phyloP scores from a whole-genome alignment of 2,329 filamentous ascomycete genomes.

The Aspergillus novofumigatus region DNA sequence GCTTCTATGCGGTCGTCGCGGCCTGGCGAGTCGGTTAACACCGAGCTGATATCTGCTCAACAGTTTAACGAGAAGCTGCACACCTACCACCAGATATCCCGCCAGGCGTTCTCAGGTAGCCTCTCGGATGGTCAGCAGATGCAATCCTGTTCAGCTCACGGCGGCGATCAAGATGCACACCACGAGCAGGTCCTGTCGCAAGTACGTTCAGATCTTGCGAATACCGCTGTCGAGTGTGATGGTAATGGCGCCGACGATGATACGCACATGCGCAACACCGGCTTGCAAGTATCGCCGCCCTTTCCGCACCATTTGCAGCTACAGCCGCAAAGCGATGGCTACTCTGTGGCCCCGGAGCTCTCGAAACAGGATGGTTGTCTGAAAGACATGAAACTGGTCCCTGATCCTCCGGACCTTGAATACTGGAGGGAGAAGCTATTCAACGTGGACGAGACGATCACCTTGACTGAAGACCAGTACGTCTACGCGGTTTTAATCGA shows the following conservation, averaged over 20 bases:
- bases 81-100: constrained; percentile 3
- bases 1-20: constrained; percentile 10
- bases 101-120: background rate
- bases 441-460: constrained; percentile 68
- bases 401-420: constrained; percentile 63
- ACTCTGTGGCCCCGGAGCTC: constrained; percentile 1
- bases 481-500: constrained; percentile 18
- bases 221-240: background rate
- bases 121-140: background rate
- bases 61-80: constrained; percentile 4
- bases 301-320: background rate
- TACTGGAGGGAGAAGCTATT: constrained; percentile 70
- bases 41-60: constrained; percentile 9
- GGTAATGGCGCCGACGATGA: background rate
- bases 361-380: constrained; percentile 20
- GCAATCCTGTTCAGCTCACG: background rate
- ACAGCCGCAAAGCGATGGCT: background rate
- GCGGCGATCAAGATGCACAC: background rate
- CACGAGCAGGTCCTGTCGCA: background rate
- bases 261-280: background rate
- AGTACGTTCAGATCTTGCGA: background rate
- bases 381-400: constrained; percentile 50
- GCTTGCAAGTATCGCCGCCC: background rate
- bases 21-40: constrained; percentile 15
- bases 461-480: constrained; percentile 70